phyloP scores from a whole-genome alignment of 306 rosid genomes.

The Pueraria montana region DNA sequence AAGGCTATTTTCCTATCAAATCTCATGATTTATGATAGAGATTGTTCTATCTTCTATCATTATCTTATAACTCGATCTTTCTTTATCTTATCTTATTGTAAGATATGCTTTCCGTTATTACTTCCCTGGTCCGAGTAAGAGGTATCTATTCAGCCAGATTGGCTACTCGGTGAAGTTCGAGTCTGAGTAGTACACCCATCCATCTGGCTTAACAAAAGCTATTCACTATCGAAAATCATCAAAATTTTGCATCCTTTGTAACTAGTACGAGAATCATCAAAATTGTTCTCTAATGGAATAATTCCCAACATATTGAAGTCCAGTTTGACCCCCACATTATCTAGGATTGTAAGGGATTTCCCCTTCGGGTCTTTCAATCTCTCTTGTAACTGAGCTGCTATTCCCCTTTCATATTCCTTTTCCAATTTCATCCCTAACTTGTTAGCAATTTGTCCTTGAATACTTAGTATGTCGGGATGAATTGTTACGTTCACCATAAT shows the following conservation, averaged over 20 bases:
- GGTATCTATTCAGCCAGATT: no score
- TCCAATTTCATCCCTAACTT: not conserved
- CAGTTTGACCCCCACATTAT: not conserved
- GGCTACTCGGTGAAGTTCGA: no score
- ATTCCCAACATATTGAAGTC: constrained; percentile 32
- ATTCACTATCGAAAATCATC: constrained; percentile 8
- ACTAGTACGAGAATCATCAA: no score
- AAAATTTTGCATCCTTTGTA: constrained; percentile 30
- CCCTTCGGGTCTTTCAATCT: not conserved
- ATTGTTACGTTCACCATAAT: not conserved
- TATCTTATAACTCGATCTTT: no score
- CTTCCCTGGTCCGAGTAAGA: no score
- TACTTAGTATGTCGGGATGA: not conserved
- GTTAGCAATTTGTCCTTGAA: constrained; percentile 7
- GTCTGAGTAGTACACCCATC: no score
- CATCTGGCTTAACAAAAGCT: not conserved
- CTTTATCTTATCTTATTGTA: no score
- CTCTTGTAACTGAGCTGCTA: not conserved
- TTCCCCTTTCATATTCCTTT: not conserved
- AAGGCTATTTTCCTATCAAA: no score
- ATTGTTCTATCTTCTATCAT: no score
- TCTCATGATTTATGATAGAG: no score
- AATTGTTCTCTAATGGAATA: not conserved
- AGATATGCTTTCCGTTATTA: no score
- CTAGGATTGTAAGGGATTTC: no score